Evolutionary conservation across 805 yeast genomes (phyloP).

Genomic region (Suhomyces prunicola): DNA sequence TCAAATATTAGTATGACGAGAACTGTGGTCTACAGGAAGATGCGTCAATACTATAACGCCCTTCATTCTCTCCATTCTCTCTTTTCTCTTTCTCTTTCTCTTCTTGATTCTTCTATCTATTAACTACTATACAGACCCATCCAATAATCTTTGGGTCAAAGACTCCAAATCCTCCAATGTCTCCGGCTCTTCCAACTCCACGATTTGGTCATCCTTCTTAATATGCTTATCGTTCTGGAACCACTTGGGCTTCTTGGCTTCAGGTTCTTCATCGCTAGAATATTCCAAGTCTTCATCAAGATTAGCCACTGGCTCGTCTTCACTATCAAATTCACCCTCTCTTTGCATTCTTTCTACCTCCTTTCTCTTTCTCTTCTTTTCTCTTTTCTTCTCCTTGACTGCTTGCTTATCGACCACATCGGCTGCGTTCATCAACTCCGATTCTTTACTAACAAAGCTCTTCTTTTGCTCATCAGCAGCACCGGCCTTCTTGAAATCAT

Average conservation of each 20-base stretch:
- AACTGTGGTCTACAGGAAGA: too few species aligned
- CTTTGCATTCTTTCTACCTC: slow-evolving; percentile 62
- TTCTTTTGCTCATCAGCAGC: slow-evolving; percentile 67
- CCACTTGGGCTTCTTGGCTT: slow-evolving; percentile 48
- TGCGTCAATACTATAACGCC: background rate
- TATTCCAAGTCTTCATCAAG: slow-evolving; percentile 46
- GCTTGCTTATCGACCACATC: slow-evolving; percentile 76
- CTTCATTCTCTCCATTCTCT: background rate
- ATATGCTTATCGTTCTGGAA: slow-evolving; percentile 36
- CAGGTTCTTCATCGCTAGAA: slow-evolving; percentile 30
- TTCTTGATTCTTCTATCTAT: background rate
- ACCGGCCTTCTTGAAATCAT: slow-evolving; percentile 73
- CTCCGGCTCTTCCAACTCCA: slow-evolving; percentile 85
- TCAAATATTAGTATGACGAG: too few species aligned
- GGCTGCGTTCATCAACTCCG: slow-evolving; percentile 61
- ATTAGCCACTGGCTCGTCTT: slow-evolving; percentile 35
- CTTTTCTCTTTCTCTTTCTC: background rate
- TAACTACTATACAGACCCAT: background rate
- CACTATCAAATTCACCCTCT: slow-evolving; percentile 40
- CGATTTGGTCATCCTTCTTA: slow-evolving; percentile 33
- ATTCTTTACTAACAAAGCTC: slow-evolving; percentile 64
- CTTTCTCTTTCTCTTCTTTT: slow-evolving; percentile 84
- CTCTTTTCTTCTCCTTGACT: slow-evolving; percentile 75
- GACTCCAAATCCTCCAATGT: slow-evolving; percentile 94
- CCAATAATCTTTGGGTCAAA: slow-evolving; percentile 55